Conservation (phyloP, 73 alveolate species). For the Uronychia binucleata region DNA sequence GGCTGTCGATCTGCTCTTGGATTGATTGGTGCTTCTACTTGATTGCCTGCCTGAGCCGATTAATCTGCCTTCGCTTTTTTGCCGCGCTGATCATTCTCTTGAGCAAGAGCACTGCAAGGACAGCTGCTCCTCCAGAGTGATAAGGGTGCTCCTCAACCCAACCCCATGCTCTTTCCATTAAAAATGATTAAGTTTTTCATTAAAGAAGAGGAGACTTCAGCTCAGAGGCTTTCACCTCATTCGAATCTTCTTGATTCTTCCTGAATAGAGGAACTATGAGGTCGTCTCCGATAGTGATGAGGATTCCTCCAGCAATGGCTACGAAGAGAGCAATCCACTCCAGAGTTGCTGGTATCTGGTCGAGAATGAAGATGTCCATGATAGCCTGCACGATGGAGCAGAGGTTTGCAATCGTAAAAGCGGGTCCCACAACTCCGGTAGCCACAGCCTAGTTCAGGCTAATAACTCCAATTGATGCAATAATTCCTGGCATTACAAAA, state of each 20-base stretch:
- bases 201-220: not conserved
- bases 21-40: not conserved
- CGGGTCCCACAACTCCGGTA: constrained; percentile 39
- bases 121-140: too few relatives aligned
- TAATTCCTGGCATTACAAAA: constrained; percentile 5
- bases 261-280: not conserved
- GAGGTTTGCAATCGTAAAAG: constrained; percentile 23
- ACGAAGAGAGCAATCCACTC: not conserved
- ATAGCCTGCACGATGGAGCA: not conserved
- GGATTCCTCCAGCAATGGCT: not conserved
- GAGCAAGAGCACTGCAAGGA: too few relatives aligned
- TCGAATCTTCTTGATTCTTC: too few relatives aligned
- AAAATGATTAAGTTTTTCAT: not conserved
- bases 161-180: too few relatives aligned
- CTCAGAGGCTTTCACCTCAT: not conserved
- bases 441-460: constrained; percentile 9
- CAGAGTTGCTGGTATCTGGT: not conserved
- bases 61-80: too few relatives aligned
- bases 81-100: too few relatives aligned
- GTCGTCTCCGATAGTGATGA: not conserved
- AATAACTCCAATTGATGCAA: constrained; percentile 32
- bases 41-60: not conserved
- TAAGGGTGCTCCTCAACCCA: too few relatives aligned
- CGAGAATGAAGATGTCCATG: not conserved
- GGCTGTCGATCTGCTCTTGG: not conserved